A percentile compares a stretch with the other conserved stretches of the same genome.
phyloP scores from a whole-genome alignment of 2,329 filamentous ascomycete genomes.

The Neopestalotiopsis clavispora region DNA sequence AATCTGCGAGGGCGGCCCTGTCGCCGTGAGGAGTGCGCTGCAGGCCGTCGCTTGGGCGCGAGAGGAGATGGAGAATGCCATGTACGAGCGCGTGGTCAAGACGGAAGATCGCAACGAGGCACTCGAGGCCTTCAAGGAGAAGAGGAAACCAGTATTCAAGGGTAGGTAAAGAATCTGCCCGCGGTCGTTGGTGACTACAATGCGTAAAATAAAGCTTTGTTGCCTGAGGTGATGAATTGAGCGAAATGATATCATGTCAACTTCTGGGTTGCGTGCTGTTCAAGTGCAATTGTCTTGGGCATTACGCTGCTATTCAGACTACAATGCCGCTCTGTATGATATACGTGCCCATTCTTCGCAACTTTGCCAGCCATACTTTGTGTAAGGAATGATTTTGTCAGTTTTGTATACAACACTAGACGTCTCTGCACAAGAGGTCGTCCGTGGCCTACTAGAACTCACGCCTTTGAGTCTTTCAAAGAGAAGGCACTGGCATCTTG shows the following conservation, averaged over 20 bases:
- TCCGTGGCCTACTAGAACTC: too few species aligned
- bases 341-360: too few species aligned
- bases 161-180: slow-evolving; percentile 44
- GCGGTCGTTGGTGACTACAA: background rate
- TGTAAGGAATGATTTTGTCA: too few species aligned
- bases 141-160: slow-evolving; percentile 64
- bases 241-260: background rate
- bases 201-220: background rate
- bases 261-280: background rate
- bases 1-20: slow-evolving; percentile 88
- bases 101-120: slow-evolving; percentile 91
- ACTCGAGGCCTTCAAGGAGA: slow-evolving; percentile 77
- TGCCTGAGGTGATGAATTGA: background rate
- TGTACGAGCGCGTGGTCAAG: slow-evolving; percentile 81
- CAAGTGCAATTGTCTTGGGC: too few species aligned
- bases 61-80: slow-evolving; percentile 82
- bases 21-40: slow-evolving; percentile 80
- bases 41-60: slow-evolving; percentile 75
- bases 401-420: too few species aligned
- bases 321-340: too few species aligned
- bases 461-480: too few species aligned
- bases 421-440: too few species aligned
- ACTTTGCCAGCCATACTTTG: too few species aligned
- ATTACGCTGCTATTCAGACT: too few species aligned
- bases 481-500: too few species aligned